Evolutionary conservation across 495 filamentous ascomycete genomes (phyloP), one percentile per base, ranked within the genome.

Genomic region (Xylaria longipes): DNA sequence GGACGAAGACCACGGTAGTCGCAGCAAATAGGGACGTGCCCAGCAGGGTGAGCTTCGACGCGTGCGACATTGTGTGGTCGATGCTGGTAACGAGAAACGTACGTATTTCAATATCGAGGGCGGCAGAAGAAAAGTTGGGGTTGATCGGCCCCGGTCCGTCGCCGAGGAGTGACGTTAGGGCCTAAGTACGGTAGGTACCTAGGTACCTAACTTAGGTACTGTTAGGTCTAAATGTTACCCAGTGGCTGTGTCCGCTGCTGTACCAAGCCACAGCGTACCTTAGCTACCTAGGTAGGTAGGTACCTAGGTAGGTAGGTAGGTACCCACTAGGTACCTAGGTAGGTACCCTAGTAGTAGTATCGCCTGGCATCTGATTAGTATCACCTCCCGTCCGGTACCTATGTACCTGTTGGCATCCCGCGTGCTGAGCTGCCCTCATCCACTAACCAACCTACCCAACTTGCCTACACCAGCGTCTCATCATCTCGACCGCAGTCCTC

Each of bases 41-140:
- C 35, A 89, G 86, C 20, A 99, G 87, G 12, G 96, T 98, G 72
- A 94, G 78, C 78, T 97, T 97, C 1, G 96, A 91, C 61, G 94
- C 92, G 71, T 88, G 90, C 69, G 96, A 98, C 97, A 99, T 99
- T 41, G 69, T 73, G n/a, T 25, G 69, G 37, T 45, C 37, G 15
- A 2, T 17, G 60, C 14, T 31, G 22, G 37, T 1, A 15, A 63
- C 60, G n/a, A n/a, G n/a, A 43, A 63, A 25, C 1, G 27, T 58
- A 50, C 27, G 25, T 31, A 56, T 56, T 56, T 29, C 31, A 5
- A 60, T 60, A 20, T 43, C 7, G 11, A 37, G 56, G 31, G 14
- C 14, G 27, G 33, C n/a, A 29, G 37, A 39, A 15, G 14, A 67
- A 67, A 56, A 41, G 33, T 37, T 56, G 65, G 31, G 46, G 63